These are phyloP conservation scores for Cornus kousa DNA, from an alignment of 148 eudicot genomes.

Conservation along the genomic window DNA sequence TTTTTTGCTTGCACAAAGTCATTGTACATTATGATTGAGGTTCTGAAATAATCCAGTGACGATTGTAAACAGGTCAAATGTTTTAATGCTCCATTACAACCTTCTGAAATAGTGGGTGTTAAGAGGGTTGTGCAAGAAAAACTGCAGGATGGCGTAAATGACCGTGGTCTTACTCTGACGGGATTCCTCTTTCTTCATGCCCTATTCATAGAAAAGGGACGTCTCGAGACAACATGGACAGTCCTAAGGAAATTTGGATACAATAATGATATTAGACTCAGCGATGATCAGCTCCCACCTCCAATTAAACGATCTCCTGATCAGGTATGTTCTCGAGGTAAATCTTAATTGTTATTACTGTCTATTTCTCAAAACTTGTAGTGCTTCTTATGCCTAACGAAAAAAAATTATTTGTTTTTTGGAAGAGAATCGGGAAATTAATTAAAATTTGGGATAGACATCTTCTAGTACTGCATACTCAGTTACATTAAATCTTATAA, in stretches of 20 bases:
- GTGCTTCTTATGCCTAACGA: background rate
- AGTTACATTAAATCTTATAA: too few species aligned
- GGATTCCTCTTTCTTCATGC: conserved; percentile 83
- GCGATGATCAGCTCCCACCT: conserved; percentile 66
- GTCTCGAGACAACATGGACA: conserved; percentile 87
- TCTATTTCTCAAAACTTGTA: background rate
- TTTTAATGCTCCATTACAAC: conserved; percentile 84
- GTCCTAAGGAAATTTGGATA: conserved; percentile 80
- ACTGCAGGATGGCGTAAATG: conserved; percentile 69
- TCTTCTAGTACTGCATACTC: background rate
- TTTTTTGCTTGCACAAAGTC: background rate
- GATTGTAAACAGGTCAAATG: conserved; percentile 63
- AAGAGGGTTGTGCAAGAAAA: conserved; percentile 88
- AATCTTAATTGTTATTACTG: background rate
- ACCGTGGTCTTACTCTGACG: conserved; percentile 69
- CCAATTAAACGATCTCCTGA: conserved; percentile 65
- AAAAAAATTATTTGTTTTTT: background rate
- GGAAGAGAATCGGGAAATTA: background rate
- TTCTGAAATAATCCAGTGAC: background rate
- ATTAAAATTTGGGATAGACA: background rate
- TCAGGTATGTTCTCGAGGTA: conserved; percentile 40
- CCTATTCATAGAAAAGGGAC: conserved; percentile 80
- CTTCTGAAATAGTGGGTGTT: conserved; percentile 77
- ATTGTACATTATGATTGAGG: background rate
- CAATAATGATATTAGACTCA: conserved; percentile 70